Percentiles rank a stretch among this genome's conserved stretches.
These are phyloP conservation scores for Monascus ruber DNA, from an alignment of 2,329 filamentous ascomycete species.

Conservation along the genomic window DNA sequence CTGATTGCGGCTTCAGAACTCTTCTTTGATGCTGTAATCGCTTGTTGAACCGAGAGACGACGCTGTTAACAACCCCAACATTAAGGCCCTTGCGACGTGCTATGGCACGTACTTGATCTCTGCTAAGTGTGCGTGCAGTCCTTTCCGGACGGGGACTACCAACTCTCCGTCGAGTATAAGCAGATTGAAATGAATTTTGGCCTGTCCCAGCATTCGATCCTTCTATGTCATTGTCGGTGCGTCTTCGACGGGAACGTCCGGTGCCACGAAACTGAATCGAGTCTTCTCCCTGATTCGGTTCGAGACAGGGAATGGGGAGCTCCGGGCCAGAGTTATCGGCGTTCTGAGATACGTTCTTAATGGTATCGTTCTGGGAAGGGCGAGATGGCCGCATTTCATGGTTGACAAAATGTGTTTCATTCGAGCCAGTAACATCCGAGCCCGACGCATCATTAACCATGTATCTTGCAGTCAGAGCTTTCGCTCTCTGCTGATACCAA, in stretches of 20 bases:
- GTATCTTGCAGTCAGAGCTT: conserved; percentile 2
- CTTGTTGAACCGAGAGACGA: conserved; percentile 8
- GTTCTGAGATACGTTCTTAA: too few species aligned
- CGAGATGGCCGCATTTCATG: not conserved
- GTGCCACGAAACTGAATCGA: too few species aligned
- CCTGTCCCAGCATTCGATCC: too few species aligned
- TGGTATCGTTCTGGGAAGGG: too few species aligned
- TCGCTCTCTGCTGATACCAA: conserved; percentile 11
- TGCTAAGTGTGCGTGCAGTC: not conserved
- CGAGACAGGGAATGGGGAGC: too few species aligned
- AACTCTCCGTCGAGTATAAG: too few species aligned
- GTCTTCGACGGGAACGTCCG: too few species aligned
- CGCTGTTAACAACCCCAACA: conserved; percentile 6
- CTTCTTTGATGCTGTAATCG: conserved; percentile 9
- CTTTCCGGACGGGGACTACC: too few species aligned
- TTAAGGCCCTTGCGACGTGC: conserved; percentile 2
- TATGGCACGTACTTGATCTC: conserved; percentile 1
- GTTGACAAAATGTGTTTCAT: not conserved
- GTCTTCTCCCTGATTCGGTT: too few species aligned
- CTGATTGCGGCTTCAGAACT: conserved; percentile 8
- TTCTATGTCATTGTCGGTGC: too few species aligned
- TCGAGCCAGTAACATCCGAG: conserved; percentile 1
- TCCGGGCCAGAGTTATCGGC: too few species aligned
- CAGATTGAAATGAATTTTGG: too few species aligned
- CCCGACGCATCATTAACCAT: conserved; percentile 6